Percentiles rank a stretch among this genome's conserved stretches.
These are phyloP conservation scores for Conoideocrella luteorostrata DNA, from an alignment of 2,329 filamentous ascomycete species.

Conservation along the genomic window DNA sequence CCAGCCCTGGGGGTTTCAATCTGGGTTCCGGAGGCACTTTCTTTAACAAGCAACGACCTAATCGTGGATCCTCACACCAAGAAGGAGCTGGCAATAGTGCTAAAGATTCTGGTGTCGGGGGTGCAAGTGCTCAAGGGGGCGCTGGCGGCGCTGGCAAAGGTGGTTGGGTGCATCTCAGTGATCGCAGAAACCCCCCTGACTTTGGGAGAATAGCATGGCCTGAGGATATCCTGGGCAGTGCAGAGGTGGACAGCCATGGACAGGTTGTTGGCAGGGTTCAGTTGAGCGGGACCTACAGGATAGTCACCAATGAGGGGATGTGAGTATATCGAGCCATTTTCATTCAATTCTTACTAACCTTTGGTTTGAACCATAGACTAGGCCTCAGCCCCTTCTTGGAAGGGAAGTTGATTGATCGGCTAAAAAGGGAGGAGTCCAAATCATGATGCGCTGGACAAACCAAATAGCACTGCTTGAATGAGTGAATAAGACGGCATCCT, in stretches of 20 bases:
- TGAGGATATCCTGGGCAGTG: constrained; percentile 63
- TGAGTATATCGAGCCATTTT: constrained; percentile 33
- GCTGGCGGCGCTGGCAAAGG: constrained; percentile 53
- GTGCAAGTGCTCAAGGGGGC: constrained; percentile 55
- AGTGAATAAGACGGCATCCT: no score
- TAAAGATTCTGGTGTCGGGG: constrained; percentile 42
- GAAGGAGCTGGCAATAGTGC: constrained; percentile 34
- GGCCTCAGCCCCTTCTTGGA: constrained; percentile 38
- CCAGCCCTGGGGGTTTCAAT: constrained; percentile 48
- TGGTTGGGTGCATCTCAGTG: constrained; percentile 60
- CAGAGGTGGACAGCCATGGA: constrained; percentile 55
- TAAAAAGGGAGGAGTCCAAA: constrained; percentile 38
- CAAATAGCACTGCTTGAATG: no score
- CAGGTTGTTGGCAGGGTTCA: constrained; percentile 52
- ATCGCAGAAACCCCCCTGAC: constrained; percentile 57
- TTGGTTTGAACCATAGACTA: constrained; percentile 15
- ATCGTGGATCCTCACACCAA: constrained; percentile 24
- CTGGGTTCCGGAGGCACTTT: constrained; percentile 47
- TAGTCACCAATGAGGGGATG: constrained; percentile 62
- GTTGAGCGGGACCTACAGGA: constrained; percentile 56
- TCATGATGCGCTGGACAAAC: background rate
- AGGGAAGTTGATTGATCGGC: constrained; percentile 45
- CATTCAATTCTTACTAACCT: constrained; percentile 15
- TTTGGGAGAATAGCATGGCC: constrained; percentile 64
- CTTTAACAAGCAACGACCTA: constrained; percentile 36